Percentiles rank a stretch among this genome's conserved stretches.
Evolutionary conservation across 2,329 filamentous ascomycete species (phyloP).

Genomic region (Cladobotryum mycophilum): DNA sequence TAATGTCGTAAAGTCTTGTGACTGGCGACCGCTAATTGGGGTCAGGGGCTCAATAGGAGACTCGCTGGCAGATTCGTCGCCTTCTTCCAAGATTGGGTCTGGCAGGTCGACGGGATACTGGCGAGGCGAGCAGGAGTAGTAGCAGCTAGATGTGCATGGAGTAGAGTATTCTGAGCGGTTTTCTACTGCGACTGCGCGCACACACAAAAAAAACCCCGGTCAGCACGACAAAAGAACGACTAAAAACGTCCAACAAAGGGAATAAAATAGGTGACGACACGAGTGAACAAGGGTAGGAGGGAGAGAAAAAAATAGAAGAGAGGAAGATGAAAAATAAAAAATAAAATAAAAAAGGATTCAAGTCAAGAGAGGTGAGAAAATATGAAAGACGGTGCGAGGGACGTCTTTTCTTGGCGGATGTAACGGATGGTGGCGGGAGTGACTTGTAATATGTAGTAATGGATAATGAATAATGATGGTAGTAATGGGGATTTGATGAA

Average conservation of each 20-base stretch:
- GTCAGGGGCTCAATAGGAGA: conserved; percentile 55
- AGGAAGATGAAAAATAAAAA: conserved; percentile 1
- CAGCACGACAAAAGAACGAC: neutral
- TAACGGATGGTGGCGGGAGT: conserved; percentile 1
- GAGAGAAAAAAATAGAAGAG: neutral
- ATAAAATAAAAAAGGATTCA: neutral
- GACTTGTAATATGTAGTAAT: neutral
- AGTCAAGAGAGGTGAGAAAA: no score
- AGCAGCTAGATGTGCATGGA: conserved; percentile 13
- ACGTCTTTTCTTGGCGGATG: neutral
- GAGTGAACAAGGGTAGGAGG: neutral
- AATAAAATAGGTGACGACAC: neutral
- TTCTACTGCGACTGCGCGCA: neutral
- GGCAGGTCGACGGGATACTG: conserved; percentile 45
- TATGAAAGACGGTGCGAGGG: no score
- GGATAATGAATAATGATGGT: no score
- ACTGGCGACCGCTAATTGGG: conserved; percentile 51
- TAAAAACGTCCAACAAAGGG: neutral
- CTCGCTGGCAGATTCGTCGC: conserved; percentile 56
- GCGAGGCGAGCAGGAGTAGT: conserved; percentile 37
- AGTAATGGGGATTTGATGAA: no score
- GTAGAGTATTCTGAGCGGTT: conserved; percentile 2
- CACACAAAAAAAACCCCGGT: neutral
- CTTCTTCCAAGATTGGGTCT: conserved; percentile 48
- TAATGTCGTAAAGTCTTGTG: conserved; percentile 45